Percentiles rank a stretch among this genome's conserved stretches.
Conservation (phyloP, 352 stramenopile species). For the Globisporangium takayamanum region DNA sequence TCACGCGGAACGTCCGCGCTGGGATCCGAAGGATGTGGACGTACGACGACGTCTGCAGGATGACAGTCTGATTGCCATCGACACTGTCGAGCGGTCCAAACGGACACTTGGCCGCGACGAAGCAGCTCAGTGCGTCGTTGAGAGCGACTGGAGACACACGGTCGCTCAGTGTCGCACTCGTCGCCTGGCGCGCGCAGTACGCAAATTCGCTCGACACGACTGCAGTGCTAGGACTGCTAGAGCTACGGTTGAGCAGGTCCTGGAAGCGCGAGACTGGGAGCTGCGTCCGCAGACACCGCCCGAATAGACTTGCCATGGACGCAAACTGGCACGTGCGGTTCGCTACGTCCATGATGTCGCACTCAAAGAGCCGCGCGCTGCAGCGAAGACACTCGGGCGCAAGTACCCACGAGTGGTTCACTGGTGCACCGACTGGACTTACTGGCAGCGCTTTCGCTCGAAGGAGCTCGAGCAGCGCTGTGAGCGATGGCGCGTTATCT, state of each 20-base stretch:
- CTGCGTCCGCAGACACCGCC: conserved; percentile 10
- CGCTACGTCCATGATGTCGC: conserved; percentile 1
- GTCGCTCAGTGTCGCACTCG: background rate
- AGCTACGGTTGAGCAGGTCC: conserved; percentile 1
- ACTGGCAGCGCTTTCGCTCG: conserved; percentile 1
- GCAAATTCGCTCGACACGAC: conserved; percentile 4
- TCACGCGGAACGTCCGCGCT: conserved; percentile 5
- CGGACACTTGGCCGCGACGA: conserved; percentile 13
- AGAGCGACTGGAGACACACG: background rate
- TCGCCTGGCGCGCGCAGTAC: conserved; percentile 5
- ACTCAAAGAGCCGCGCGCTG: conserved; percentile 11
- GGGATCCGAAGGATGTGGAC: conserved; percentile 15
- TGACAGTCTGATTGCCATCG: background rate
- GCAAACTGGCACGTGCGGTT: conserved; percentile 14
- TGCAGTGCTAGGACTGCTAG: background rate
- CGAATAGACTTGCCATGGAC: conserved; percentile 8
- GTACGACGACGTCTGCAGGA: conserved; percentile 13
- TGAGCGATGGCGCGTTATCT: background rate
- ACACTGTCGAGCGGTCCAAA: conserved; percentile 18
- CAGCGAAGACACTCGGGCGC: conserved; percentile 13
- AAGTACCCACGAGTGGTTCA: conserved; percentile 12
- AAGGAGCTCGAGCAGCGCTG: conserved; percentile 5
- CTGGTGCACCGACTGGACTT: conserved; percentile 1
- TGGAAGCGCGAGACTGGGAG: conserved; percentile 1
- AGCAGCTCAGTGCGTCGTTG: conserved; percentile 15